phyloP scores from a whole-genome alignment of 1,284 basidiomycete species.

The Cryptococcus floricola region DNA sequence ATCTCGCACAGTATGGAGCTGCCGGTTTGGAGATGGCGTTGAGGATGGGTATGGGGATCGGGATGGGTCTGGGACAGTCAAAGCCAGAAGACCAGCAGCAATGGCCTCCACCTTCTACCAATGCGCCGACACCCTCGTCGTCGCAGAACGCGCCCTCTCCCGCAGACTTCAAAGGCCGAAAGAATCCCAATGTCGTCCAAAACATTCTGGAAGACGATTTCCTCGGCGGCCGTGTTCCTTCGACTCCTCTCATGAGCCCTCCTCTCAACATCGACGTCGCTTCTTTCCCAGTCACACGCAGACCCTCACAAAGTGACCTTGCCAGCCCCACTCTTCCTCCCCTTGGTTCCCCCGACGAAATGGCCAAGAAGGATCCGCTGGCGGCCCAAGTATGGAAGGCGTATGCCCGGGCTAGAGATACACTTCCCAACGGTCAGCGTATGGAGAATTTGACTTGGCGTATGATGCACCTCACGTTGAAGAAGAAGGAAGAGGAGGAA shows the following conservation, averaged over 20 bases:
- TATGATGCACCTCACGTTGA: conserved; percentile 87
- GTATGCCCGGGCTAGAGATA: conserved; percentile 83
- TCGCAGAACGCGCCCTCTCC: conserved; percentile 14
- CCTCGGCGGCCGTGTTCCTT: conserved; percentile 21
- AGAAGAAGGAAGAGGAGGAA: conserved; percentile 35
- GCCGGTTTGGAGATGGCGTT: conserved; percentile 50
- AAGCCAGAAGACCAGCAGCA: conserved; percentile 1
- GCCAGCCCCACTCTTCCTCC: conserved; percentile 23
- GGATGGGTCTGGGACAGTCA: conserved; percentile 36
- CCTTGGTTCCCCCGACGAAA: conserved; percentile 32
- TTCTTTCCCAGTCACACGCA: conserved; percentile 21
- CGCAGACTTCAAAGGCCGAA: conserved; percentile 1
- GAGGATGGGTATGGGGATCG: conserved; percentile 50
- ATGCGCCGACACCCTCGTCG: conserved; percentile 9
- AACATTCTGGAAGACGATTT: conserved; percentile 47
- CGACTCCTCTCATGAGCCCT: conserved; percentile 29
- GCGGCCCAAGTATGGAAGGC: conserved; percentile 97
- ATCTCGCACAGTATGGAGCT: conserved; percentile 42
- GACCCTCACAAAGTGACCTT: conserved; percentile 31
- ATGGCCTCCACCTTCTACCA: neutral
- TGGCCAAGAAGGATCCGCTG: conserved; percentile 69
- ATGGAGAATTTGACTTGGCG: conserved; percentile 99
- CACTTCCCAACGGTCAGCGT: conserved; percentile 81
- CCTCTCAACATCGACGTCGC: conserved; percentile 11
- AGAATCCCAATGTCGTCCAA: conserved; percentile 29